Conservation (phyloP, 2,329 filamentous ascomycete species). For the Rutstroemia sydowiana region DNA sequence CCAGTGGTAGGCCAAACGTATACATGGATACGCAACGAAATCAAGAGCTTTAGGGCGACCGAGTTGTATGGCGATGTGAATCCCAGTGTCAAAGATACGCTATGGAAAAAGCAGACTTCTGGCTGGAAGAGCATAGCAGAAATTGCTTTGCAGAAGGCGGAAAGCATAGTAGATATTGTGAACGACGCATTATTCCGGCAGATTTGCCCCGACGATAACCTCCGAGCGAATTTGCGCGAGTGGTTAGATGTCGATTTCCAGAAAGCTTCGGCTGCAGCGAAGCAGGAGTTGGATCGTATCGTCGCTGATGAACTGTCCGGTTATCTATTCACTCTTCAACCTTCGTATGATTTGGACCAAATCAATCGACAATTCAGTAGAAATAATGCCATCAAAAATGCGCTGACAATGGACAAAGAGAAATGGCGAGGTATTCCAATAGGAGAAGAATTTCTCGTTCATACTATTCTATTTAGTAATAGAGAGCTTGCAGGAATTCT, state of each 20-base stretch:
- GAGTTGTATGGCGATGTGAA: slow-evolving; percentile 15
- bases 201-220: slow-evolving; percentile 12
- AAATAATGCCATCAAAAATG: slow-evolving; percentile 8
- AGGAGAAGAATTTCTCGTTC: background rate
- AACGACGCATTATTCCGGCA: slow-evolving; percentile 11
- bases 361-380: background rate
- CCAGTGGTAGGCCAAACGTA: slow-evolving; percentile 8
- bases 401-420: background rate
- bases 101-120: slow-evolving; percentile 14
- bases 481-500: slow-evolving; percentile 8
- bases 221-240: slow-evolving; percentile 10
- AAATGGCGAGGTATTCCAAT: background rate
- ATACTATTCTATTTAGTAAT: background rate
- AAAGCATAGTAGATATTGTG: slow-evolving; percentile 9
- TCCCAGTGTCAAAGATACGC: slow-evolving; percentile 11
- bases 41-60: slow-evolving; percentile 12
- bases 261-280: slow-evolving; percentile 9
- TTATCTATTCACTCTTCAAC: slow-evolving; percentile 16
- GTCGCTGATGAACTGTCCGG: slow-evolving; percentile 10
- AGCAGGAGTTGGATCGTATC: slow-evolving; percentile 12
- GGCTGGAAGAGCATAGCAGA: slow-evolving; percentile 14
- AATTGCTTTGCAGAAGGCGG: slow-evolving; percentile 5
- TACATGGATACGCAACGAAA: slow-evolving; percentile 12
- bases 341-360: background rate
- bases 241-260: slow-evolving; percentile 14